Conservation (phyloP, 441 rosid species). For the Arabidopsis hybrid region DNA sequence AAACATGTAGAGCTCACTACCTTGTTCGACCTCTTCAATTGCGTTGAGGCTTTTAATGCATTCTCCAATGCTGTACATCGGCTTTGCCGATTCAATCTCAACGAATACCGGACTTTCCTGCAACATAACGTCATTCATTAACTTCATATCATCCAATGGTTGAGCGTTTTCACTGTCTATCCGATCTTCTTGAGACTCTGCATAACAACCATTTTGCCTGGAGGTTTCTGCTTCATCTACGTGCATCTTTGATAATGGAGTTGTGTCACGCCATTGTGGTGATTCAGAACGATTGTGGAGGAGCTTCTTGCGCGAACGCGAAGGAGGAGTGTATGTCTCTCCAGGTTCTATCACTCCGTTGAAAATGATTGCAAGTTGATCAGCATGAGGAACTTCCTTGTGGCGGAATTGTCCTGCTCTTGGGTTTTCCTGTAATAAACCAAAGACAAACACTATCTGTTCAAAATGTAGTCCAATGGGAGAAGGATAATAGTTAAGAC, state of each 20-base stretch:
- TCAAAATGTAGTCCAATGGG: neutral
- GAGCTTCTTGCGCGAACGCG: slow-evolving; percentile 39
- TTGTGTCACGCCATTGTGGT: slow-evolving; percentile 22
- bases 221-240: slow-evolving; percentile 38
- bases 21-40: slow-evolving; percentile 55
- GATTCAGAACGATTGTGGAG: slow-evolving; percentile 36
- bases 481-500: neutral
- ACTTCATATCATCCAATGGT: slow-evolving; percentile 35
- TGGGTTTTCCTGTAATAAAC: slow-evolving; percentile 51
- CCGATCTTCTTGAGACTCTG: slow-evolving; percentile 34
- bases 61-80: slow-evolving; percentile 51
- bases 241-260: slow-evolving; percentile 29
- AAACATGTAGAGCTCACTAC: slow-evolving; percentile 56
- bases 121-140: slow-evolving; percentile 38
- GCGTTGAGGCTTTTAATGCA: slow-evolving; percentile 57
- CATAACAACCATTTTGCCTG: slow-evolving; percentile 26
- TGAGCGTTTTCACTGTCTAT: slow-evolving; percentile 13
- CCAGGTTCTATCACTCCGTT: slow-evolving; percentile 45
- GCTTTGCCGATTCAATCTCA: slow-evolving; percentile 44
- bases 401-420: slow-evolving; percentile 56
- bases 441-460: neutral
- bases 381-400: slow-evolving; percentile 52
- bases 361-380: slow-evolving; percentile 55
- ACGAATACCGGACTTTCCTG: slow-evolving; percentile 43
- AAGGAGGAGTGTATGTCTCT: slow-evolving; percentile 46